Conservation (phyloP, 164 flowering plant genomes). For the Nelumbo lutea region DNA sequence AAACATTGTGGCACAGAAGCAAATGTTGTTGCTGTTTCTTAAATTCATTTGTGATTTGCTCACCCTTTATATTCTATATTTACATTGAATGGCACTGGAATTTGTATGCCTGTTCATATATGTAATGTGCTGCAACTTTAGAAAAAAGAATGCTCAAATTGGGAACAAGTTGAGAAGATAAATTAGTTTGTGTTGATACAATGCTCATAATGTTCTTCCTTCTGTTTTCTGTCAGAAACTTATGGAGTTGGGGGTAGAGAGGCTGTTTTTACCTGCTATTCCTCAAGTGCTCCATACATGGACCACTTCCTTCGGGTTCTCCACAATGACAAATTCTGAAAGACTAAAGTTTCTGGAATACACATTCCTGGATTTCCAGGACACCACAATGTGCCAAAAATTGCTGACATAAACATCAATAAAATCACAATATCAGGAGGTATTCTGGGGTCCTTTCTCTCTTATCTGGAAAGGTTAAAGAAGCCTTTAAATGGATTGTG, state of each 20-base stretch:
- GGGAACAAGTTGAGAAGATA: background rate
- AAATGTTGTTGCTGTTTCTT: background rate
- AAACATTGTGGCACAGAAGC: background rate
- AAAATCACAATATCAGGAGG: conserved; percentile 10
- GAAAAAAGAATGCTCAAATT: too few relatives aligned
- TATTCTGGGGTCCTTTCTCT: background rate
- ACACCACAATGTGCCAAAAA: conserved; percentile 76
- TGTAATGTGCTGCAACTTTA: too few relatives aligned
- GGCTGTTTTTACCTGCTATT: conserved; percentile 75
- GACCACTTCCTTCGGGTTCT: conserved; percentile 74
- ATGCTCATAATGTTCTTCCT: conserved; percentile 4
- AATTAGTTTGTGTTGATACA: background rate
- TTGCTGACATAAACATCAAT: conserved; percentile 20
- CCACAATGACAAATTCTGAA: conserved; percentile 47
- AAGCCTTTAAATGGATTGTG: background rate
- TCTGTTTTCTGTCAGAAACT: conserved; percentile 46
- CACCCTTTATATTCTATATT: background rate
- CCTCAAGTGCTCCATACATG: conserved; percentile 57
- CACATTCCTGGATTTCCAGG: conserved; percentile 71
- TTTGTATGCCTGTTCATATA: too few relatives aligned
- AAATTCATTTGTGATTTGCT: background rate
- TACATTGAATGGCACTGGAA: too few relatives aligned
- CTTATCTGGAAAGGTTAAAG: background rate
- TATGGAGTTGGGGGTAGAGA: conserved; percentile 61
- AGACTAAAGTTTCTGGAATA: conserved; percentile 43